Base-by-base conservation (phyloP, 345 rosid species). In the Brassica cretica region DNA sequence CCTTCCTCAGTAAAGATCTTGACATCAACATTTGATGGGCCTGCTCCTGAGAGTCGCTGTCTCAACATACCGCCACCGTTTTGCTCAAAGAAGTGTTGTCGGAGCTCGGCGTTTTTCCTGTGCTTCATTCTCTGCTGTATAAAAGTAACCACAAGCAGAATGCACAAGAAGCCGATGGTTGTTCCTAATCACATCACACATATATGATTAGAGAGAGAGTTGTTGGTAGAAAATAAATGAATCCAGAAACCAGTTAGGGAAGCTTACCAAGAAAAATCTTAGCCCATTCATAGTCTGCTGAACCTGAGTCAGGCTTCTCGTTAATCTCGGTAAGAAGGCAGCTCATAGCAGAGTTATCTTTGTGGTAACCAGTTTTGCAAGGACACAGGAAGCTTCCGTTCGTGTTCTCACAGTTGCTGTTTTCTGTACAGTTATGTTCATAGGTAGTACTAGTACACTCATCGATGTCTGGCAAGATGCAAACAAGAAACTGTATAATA, bases 351-450 rank as follows among this genome's bases (percentile, higher is more conserved):
- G 8, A 15, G 12, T 3, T 0, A 29, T 69, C 2, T 69, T 15
- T 29, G 27, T 16, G 1, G 46, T 10, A 16, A 70, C 73, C 73
- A 46, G 63, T 9, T 16, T 8, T 44, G 21, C 88, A 86, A 0
- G 1, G 2, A 64, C 91, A 88, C 0, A 2, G 29, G 33, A 60
- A 82, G 66, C 2, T 37, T 14, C 91, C 88, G 0, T 0, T 2
- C 27, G 1, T 18, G 32, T 79, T 74, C 5, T 7, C 5, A 10
- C 27, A 29, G 14, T 4, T 19, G 3, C 16, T 24, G 15, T 29
- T 4, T 3, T 11, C 64, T 5, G 33, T 0, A 25, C 64, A 60
- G 33, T 25, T 60, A 25, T 60, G 64, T 60, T 12, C 25, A 5
- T 59, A n/a, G 64, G 6, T 62, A 62, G 66, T 59, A 59, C 32